Percentiles rank a stretch among this genome's conserved stretches.
phyloP scores from a whole-genome alignment of 2,329 filamentous ascomycete species.

The Cercospora sp. region DNA sequence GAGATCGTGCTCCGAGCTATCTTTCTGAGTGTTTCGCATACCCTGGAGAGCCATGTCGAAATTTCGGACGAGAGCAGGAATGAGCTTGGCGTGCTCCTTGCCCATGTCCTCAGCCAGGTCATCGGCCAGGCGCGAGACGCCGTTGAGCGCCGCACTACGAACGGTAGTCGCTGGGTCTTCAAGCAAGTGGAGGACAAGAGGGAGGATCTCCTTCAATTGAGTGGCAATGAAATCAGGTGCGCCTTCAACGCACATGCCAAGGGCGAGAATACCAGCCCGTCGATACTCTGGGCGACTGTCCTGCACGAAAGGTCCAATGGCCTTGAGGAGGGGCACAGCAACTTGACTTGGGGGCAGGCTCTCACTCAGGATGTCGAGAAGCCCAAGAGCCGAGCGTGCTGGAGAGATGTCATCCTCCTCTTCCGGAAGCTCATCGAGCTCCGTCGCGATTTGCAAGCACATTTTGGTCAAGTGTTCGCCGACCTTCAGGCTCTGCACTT shows the following conservation, averaged over 20 bases:
- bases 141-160: slow-evolving; percentile 81
- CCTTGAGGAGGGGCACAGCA: slow-evolving; percentile 84
- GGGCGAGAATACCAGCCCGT: slow-evolving; percentile 84
- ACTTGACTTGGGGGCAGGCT: slow-evolving; percentile 91
- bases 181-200: slow-evolving; percentile 77
- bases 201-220: slow-evolving; percentile 82
- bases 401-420: slow-evolving; percentile 86
- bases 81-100: slow-evolving; percentile 79
- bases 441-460: slow-evolving; percentile 83
- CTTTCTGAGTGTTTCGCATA: slow-evolving; percentile 52
- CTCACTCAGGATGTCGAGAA: slow-evolving; percentile 85
- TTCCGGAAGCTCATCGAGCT: slow-evolving; percentile 70
- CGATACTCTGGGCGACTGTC: slow-evolving; percentile 74
- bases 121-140: slow-evolving; percentile 85
- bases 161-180: slow-evolving; percentile 82
- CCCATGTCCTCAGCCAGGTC: slow-evolving; percentile 89
- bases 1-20: slow-evolving; percentile 61
- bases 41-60: slow-evolving; percentile 75
- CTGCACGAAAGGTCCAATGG: slow-evolving; percentile 77
- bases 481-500: slow-evolving; percentile 87
- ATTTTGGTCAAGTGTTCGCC: slow-evolving; percentile 85
- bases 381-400: slow-evolving; percentile 76
- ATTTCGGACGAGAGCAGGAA: slow-evolving; percentile 84
- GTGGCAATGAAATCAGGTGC: slow-evolving; percentile 96
- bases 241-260: slow-evolving; percentile 93